These are phyloP conservation scores for Silybum marianum DNA, from an alignment of 129 eudicot species.

Conservation along the genomic window DNA sequence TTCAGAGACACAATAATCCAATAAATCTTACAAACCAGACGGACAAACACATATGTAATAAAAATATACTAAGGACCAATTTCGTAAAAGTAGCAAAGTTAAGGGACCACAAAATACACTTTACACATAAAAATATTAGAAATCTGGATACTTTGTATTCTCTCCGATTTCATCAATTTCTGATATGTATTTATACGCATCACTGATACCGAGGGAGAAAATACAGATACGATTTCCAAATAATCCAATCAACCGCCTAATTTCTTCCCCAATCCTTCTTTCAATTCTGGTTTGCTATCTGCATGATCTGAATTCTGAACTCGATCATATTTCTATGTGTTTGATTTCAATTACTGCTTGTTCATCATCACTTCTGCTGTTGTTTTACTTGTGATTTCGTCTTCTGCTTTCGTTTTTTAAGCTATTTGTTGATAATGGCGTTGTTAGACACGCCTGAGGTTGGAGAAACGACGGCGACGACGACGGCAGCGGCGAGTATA, in stretches of 20 bases:
- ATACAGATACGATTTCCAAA: slow-evolving; percentile 34
- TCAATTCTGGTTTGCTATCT: slow-evolving; percentile 7
- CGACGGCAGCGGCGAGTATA: slow-evolving; percentile 8
- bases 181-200: background rate
- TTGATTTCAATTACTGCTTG: slow-evolving; percentile 3
- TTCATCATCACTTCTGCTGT: background rate
- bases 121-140: background rate
- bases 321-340: background rate
- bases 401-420: slow-evolving; percentile 15
- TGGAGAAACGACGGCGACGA: slow-evolving; percentile 14
- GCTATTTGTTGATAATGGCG: slow-evolving; percentile 25
- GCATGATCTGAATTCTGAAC: slow-evolving; percentile 20
- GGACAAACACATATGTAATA: too few species aligned
- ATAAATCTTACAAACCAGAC: too few species aligned
- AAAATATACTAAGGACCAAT: background rate
- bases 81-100: background rate
- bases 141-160: background rate
- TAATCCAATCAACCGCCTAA: slow-evolving; percentile 43
- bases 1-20: too few species aligned
- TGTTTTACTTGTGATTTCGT: background rate
- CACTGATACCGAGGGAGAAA: slow-evolving; percentile 22
- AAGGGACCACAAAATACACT: background rate
- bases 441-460: slow-evolving; percentile 35
- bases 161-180: background rate
- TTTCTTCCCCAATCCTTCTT: slow-evolving; percentile 26